Percentiles rank a stretch among this genome's conserved stretches.
phyloP scores from a whole-genome alignment of 2,329 filamentous ascomycete species.

The Hypoxylon sp. region DNA sequence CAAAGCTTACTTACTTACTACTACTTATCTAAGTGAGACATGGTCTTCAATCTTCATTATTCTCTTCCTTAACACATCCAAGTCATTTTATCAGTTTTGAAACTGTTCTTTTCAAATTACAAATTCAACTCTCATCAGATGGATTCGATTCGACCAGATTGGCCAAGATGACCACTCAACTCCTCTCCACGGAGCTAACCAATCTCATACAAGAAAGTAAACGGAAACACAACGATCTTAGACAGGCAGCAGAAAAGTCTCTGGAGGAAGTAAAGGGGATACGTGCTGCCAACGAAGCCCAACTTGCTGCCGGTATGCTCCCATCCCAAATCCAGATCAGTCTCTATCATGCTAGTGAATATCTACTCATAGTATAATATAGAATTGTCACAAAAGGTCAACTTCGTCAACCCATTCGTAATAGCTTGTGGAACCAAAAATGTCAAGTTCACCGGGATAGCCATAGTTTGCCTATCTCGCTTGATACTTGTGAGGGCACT shows the following conservation, averaged over 20 bases:
- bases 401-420: slow-evolving; percentile 93
- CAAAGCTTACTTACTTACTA: slow-evolving; percentile 20
- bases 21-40: background rate
- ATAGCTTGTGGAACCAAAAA: slow-evolving; percentile 92
- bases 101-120: background rate
- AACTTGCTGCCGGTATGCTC: slow-evolving; percentile 72
- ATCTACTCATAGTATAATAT: slow-evolving; percentile 39
- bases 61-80: background rate
- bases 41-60: background rate
- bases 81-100: slow-evolving; percentile 8
- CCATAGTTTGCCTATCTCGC: slow-evolving; percentile 86
- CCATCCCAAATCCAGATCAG: slow-evolving; percentile 25
- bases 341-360: background rate
- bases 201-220: slow-evolving; percentile 96
- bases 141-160: slow-evolving; percentile 35
- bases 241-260: slow-evolving; percentile 92
- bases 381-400: slow-evolving; percentile 84
- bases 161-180: slow-evolving; percentile 84
- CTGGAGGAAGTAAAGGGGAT: slow-evolving; percentile 86
- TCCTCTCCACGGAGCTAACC: slow-evolving; percentile 85
- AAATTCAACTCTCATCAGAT: slow-evolving; percentile 29
- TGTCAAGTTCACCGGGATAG: slow-evolving; percentile 87
- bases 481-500: slow-evolving; percentile 84
- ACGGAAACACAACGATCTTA: slow-evolving; percentile 88
- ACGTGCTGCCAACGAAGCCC: slow-evolving; percentile 76